phyloP scores from a whole-genome alignment of 2,329 filamentous ascomycete genomes.

The Neophaeococcomyces aloes region DNA sequence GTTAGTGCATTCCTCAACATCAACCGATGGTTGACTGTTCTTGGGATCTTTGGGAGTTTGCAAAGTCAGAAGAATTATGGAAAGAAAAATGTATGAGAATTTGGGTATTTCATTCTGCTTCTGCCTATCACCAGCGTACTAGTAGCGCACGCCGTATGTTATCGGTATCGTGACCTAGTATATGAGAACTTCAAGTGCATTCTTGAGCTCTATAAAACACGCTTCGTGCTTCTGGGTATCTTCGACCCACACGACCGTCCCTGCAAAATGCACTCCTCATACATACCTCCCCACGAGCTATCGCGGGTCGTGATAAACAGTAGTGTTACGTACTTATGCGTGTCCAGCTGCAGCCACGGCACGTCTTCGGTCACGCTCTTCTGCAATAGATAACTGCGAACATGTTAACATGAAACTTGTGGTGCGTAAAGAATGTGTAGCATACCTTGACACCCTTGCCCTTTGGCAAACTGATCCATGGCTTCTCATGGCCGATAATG shows the following conservation, averaged over 20 bases:
- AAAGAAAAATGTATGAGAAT: conserved; percentile 6
- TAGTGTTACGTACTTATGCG: background rate
- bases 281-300: conserved; percentile 1
- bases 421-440: conserved; percentile 9
- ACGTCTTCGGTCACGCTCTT: conserved; percentile 97
- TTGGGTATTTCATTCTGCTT: background rate
- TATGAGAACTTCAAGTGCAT: background rate
- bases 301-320: background rate
- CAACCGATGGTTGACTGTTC: conserved; percentile 47
- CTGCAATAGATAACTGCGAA: conserved; percentile 75
- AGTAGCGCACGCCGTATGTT: too few relatives aligned
- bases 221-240: background rate
- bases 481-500: conserved; percentile 96
- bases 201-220: background rate
- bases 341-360: conserved; percentile 37
- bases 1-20: conserved; percentile 51
- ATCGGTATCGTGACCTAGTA: too few relatives aligned
- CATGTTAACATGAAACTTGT: conserved; percentile 11
- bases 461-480: conserved; percentile 99
- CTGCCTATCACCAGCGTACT: background rate
- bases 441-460: conserved; percentile 94
- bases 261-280: background rate
- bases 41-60: conserved; percentile 47
- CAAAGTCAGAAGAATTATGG: conserved; percentile 6
- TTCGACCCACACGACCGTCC: background rate